Evolutionary conservation across 768 basidiomycete genomes (phyloP), one percentile per base, ranked within the genome.

Genomic region (Boletus rubropictus): DNA sequence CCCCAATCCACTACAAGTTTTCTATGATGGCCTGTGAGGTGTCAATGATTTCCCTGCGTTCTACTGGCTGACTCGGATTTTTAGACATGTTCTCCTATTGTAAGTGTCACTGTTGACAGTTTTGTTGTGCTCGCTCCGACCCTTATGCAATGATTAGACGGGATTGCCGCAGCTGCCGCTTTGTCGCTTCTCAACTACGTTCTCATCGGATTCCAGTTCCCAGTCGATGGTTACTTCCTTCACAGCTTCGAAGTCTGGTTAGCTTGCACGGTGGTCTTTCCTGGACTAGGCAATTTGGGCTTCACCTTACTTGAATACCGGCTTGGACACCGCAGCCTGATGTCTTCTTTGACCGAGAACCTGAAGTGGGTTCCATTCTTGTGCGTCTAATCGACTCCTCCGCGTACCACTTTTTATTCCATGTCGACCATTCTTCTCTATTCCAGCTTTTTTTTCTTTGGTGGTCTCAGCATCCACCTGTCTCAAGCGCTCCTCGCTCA

Each of bases 1-100:
- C 86, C 0, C 86, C 88, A 3, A 71, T 88, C 1, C 88, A 90
- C 58, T 89, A 90, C 75, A 89, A 90, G 71, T 71, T 89, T 60
- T 72, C 77, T 15, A 75, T 79, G 70, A 66, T 74, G 65, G 72
- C 77, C 33, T 83, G 77, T 70, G 61, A 49, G 65, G 63, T 45
- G 28, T 38, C 32, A 11, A 12, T 3, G 15, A n/a, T 39, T 38
- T 11, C 5, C 11, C 27, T 33, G 12, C 1, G 4, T 34, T 46
- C 32, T 15, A 27, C 7, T 34, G 35, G 12, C 48, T 53, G 29
- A 52, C 27, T 17, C 14, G 7, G 21, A 14, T 17, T 40, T 25
- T 2, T 7, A 73, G 70, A 76, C 56, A 76, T 76, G 70, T 76
- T 76, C 56, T 76, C 75, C 15, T 76, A 76, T 47, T 76, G 75